Conservation (phyloP, 2,329 filamentous ascomycete genomes). For the Camillea tinctor region DNA sequence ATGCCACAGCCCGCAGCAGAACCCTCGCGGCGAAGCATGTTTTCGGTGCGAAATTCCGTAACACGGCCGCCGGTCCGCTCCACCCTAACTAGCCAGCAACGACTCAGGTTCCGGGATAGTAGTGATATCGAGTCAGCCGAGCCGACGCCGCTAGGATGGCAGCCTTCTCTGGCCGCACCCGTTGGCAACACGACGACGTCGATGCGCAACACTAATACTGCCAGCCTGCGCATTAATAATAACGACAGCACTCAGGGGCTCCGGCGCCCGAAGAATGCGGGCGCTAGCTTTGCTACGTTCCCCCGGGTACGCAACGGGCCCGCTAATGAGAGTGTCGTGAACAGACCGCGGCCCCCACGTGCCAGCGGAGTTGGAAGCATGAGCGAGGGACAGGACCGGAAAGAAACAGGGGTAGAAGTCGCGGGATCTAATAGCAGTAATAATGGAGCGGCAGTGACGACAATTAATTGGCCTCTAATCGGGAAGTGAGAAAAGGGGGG, state of each 20-base stretch:
- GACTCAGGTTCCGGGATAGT: constrained; percentile 30
- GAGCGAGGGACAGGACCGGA: neutral
- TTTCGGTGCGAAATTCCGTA: constrained; percentile 8
- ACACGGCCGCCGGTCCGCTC: constrained; percentile 5
- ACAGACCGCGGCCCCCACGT: constrained; percentile 3
- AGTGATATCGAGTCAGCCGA: constrained; percentile 28
- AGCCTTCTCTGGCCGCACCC: neutral
- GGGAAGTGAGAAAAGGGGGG: neutral
- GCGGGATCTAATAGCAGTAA: neutral
- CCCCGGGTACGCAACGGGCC: constrained; percentile 21
- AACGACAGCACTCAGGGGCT: constrained; percentile 2
- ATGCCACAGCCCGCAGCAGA: constrained; percentile 1
- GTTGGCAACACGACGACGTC: constrained; percentile 1
- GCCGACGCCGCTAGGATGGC: constrained; percentile 12
- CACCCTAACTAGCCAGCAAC: constrained; percentile 19
- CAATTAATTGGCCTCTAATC: neutral
- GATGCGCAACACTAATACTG: constrained; percentile 21
- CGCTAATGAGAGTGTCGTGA: constrained; percentile 16
- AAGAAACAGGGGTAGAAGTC: neutral
- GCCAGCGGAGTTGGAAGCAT: neutral
- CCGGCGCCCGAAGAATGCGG: constrained; percentile 23
- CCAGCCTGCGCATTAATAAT: constrained; percentile 13
- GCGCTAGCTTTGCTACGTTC: constrained; percentile 29
- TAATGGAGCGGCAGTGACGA: neutral
- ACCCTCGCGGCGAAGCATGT: constrained; percentile 13